phyloP scores from a whole-genome alignment of 225 moss, liverwort and hornwort species.

The Pseudisothecium myosuroides region DNA sequence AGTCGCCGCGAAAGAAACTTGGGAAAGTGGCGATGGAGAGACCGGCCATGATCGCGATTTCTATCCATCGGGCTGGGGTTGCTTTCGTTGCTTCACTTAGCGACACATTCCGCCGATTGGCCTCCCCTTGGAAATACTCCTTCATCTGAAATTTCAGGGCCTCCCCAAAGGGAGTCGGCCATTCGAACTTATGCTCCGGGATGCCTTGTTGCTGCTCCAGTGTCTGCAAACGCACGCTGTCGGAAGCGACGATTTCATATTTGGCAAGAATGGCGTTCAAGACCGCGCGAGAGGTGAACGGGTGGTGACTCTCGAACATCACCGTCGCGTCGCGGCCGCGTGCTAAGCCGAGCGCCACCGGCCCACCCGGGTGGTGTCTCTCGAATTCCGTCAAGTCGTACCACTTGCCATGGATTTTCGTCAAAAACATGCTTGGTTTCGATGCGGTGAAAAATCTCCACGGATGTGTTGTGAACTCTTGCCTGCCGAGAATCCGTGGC shows the following conservation, averaged over 20 bases:
- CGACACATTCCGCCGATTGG: slow-evolving; percentile 23
- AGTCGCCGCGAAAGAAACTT: slow-evolving; percentile 24
- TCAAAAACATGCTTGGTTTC: slow-evolving; percentile 2
- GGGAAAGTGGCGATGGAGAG: background rate
- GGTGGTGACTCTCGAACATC: slow-evolving; percentile 59
- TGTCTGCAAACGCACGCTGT: slow-evolving; percentile 5
- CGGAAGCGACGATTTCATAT: slow-evolving; percentile 18
- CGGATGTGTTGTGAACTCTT: background rate
- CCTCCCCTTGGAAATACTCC: slow-evolving; percentile 36
- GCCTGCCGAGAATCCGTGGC: background rate
- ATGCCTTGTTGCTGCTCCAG: slow-evolving; percentile 35
- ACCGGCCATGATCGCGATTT: slow-evolving; percentile 11
- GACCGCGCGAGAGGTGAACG: slow-evolving; percentile 21
- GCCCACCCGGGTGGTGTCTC: slow-evolving; percentile 21
- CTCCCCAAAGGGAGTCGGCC: slow-evolving; percentile 36
- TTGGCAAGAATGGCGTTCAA: slow-evolving; percentile 28
- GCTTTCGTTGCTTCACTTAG: slow-evolving; percentile 31
- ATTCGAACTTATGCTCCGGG: slow-evolving; percentile 23
- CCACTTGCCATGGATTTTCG: slow-evolving; percentile 36
- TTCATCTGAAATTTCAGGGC: slow-evolving; percentile 31
- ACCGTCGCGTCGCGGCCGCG: slow-evolving; percentile 18
- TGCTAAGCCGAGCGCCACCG: slow-evolving; percentile 20
- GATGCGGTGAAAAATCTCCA: background rate
- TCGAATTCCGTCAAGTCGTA: slow-evolving; percentile 35
- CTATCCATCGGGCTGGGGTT: slow-evolving; percentile 20